Evolutionary conservation across 129 eudicot species (phyloP).

Genomic region (Helianthus tuberosus): DNA sequence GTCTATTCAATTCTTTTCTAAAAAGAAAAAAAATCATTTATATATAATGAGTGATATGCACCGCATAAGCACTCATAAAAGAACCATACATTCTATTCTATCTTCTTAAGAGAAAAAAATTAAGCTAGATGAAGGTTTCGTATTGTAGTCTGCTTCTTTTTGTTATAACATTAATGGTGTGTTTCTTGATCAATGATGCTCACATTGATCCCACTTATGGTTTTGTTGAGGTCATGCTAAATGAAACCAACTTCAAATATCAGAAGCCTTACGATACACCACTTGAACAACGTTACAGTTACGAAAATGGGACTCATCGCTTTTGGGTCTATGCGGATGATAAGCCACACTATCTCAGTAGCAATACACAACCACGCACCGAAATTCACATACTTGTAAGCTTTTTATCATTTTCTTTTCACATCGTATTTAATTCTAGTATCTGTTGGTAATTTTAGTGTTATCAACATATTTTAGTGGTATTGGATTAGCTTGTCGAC

Average conservation of each 20-base stretch:
- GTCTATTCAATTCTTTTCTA: neutral
- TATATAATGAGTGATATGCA: slow-evolving; percentile 11
- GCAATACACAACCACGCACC: slow-evolving; percentile 46
- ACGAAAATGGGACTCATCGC: slow-evolving; percentile 35
- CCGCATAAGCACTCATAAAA: neutral
- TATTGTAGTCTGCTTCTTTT: neutral
- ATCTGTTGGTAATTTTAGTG: no score
- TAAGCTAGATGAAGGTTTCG: neutral
- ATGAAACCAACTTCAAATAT: slow-evolving; percentile 23
- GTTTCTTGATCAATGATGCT: slow-evolving; percentile 5
- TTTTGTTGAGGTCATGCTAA: slow-evolving; percentile 26
- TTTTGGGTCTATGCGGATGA: slow-evolving; percentile 47
- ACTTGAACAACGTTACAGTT: slow-evolving; percentile 32
- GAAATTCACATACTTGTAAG: slow-evolving; percentile 35
- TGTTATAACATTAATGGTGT: neutral
- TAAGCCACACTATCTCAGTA: slow-evolving; percentile 30
- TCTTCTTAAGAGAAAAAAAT: neutral
- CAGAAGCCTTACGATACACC: slow-evolving; percentile 44
- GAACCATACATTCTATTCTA: neutral
- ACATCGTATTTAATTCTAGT: neutral
- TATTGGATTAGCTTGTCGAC: no score
- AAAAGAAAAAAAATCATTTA: neutral
- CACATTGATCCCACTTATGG: slow-evolving; percentile 37
- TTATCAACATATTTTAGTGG: no score
- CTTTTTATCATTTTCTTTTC: neutral